Evolutionary conservation across 495 filamentous ascomycete species (phyloP), one percentile per base, ranked within the genome.

Genomic region (Neurospora sp.): DNA sequence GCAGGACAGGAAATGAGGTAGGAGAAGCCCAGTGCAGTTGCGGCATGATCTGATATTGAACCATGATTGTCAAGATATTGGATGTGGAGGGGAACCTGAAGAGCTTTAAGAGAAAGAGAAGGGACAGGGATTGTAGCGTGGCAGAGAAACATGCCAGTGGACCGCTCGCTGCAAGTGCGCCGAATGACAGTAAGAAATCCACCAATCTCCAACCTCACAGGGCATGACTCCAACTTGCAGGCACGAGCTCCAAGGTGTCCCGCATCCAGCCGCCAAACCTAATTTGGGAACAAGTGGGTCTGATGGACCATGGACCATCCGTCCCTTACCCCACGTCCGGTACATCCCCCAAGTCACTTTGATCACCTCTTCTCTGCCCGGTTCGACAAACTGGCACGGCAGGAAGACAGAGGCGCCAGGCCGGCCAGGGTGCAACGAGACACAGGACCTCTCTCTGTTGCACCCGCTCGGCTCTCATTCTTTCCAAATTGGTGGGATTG

Each of bases 271-370:
- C 45, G 45, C 45, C 45, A 48, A 48, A 48, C n/a, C 45, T 9
- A 48, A 22, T 4, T 5, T 1, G 45, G 20, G 6, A 53, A 53
- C 20, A 53, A 53, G 48, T 31, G 48, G 48, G 48, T 22, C 20
- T 27, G 5, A 27, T 59, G 10, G 45, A 59, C 20, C 20, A 59
- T 59, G 20, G 20, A 4, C 4, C 35, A 59, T 59, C 37, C 38
- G 44, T 71, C 59, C 38, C 40, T 69, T 72, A 72, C 71, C 71
- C 71, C 61, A 72, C 61, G 71, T 68, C 48, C 68, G 61, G 59
- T 72, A 72, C 71, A 72, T 69, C 59, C 14, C 27, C 4, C 53
- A 61, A 31, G 53, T 61, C 27, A 65, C 48, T 59, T 20, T 48
- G 3, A 8, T 10, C 31, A 35, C 44, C 8, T 22, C 44, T 22